Percentiles rank a stretch among this genome's conserved stretches.
phyloP scores from a whole-genome alignment of 805 yeast species.

The Yarrowia sp. region DNA sequence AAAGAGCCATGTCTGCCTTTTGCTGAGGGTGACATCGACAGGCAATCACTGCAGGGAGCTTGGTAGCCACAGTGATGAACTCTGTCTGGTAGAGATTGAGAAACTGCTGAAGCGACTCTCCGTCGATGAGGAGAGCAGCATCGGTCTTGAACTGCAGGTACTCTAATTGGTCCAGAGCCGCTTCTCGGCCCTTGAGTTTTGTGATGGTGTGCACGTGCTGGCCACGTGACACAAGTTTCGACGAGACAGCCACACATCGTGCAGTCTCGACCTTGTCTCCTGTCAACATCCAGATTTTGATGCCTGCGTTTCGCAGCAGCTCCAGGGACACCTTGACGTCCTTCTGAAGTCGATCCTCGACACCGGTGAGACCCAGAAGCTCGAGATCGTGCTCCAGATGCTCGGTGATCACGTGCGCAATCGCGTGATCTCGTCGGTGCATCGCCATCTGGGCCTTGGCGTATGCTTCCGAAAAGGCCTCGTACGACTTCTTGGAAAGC shows the following conservation, averaged over 20 bases:
- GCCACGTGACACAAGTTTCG: conserved; percentile 89
- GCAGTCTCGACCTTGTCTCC: conserved; percentile 99
- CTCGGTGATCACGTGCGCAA: conserved; percentile 71
- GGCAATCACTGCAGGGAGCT: conserved; percentile 93
- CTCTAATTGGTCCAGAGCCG: conserved; percentile 79
- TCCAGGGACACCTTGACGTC: conserved; percentile 94
- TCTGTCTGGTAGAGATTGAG: conserved; percentile 68
- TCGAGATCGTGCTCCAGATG: conserved; percentile 85
- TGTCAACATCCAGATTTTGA: conserved; percentile 98
- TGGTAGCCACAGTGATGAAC: conserved; percentile 78
- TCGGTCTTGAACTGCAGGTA: conserved; percentile 67
- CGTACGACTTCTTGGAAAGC: conserved; percentile 61
- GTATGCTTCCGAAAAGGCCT: conserved; percentile 69
- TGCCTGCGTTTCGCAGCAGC: conserved; percentile 91
- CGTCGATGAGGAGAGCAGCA: conserved; percentile 87
- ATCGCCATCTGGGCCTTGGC: conserved; percentile 77
- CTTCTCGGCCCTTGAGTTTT: conserved; percentile 62
- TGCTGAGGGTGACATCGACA: conserved; percentile 99
- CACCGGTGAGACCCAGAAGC: conserved; percentile 92
- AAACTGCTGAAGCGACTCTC: conserved; percentile 81
- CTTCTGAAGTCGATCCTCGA: conserved; percentile 90
- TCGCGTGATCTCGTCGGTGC: conserved; percentile 76
- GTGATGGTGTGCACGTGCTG: conserved; percentile 90
- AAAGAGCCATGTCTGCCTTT: conserved; percentile 90
- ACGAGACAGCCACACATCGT: conserved; percentile 95